These are phyloP conservation scores for Ogataea parapolymorpha DNA, from an alignment of 805 yeast species.

Conservation along the genomic window DNA sequence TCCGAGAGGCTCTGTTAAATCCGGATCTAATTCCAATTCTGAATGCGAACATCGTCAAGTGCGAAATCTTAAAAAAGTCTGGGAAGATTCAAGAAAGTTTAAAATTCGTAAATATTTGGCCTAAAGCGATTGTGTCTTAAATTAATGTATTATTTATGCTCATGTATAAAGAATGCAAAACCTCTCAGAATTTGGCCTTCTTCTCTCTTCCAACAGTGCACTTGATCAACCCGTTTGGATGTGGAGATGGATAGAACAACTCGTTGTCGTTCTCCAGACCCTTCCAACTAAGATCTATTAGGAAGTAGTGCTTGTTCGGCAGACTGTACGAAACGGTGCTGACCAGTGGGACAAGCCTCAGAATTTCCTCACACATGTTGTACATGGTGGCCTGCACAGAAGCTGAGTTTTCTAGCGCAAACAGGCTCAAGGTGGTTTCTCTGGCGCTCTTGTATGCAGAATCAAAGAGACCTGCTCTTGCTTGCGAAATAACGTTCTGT, in stretches of 20 bases:
- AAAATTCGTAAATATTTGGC: too few relatives aligned
- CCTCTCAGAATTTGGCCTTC: conserved; percentile 49
- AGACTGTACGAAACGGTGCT: conserved; percentile 67
- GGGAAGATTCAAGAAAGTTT: too few relatives aligned
- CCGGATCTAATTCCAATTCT: conserved; percentile 3
- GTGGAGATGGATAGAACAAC: conserved; percentile 83
- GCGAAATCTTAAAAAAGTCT: too few relatives aligned
- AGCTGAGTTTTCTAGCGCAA: conserved; percentile 86
- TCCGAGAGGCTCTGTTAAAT: neutral
- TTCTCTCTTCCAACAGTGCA: conserved; percentile 74
- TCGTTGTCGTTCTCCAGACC: conserved; percentile 78
- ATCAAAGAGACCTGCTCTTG: conserved; percentile 67
- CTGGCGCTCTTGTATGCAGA: conserved; percentile 59
- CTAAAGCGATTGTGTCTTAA: too few relatives aligned
- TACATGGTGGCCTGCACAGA: conserved; percentile 97
- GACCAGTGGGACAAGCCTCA: conserved; percentile 54
- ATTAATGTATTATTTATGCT: conserved; percentile 1
- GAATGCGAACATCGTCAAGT: conserved; percentile 1
- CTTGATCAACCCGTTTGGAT: conserved; percentile 90
- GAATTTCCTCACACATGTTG: conserved; percentile 78
- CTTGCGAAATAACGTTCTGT: conserved; percentile 44
- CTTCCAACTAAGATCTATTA: conserved; percentile 79
- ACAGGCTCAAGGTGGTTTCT: conserved; percentile 64
- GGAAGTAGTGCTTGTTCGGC: conserved; percentile 91
- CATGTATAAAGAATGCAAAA: conserved; percentile 1